These are phyloP conservation scores for Botrytis porri DNA, from an alignment of 2,329 filamentous ascomycete genomes.

Conservation along the genomic window DNA sequence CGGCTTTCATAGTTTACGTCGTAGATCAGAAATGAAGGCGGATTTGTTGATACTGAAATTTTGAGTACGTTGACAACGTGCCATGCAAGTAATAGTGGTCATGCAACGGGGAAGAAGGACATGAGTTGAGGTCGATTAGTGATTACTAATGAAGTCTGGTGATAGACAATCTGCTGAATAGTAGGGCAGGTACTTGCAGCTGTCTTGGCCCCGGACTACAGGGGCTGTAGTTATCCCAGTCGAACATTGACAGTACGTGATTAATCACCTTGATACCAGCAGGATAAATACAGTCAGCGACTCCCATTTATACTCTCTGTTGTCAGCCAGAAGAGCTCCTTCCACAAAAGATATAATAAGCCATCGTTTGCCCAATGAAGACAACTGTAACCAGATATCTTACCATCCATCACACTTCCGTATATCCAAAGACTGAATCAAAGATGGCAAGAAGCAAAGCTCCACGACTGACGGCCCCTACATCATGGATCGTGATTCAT, in stretches of 20 bases:
- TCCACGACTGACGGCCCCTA: not conserved
- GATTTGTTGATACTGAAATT: not conserved
- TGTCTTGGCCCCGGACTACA: not conserved
- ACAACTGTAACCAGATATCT: too few relatives aligned
- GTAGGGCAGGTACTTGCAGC: not conserved
- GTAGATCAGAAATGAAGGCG: not conserved
- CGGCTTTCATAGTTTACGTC: not conserved
- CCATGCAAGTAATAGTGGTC: not conserved
- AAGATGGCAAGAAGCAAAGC: not conserved
- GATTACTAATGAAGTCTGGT: not conserved
- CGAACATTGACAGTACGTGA: not conserved
- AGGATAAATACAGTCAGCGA: not conserved
- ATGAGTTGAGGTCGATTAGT: not conserved
- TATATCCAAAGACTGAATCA: too few relatives aligned
- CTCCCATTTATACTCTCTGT: not conserved
- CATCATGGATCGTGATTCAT: not conserved
- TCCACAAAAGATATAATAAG: not conserved
- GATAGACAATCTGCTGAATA: not conserved
- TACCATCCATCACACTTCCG: not conserved
- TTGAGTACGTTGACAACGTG: not conserved
- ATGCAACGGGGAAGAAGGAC: not conserved
- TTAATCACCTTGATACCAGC: too few relatives aligned
- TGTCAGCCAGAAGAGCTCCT: not conserved
- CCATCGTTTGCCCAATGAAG: too few relatives aligned
- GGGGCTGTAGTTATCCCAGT: not conserved